These are phyloP conservation scores for Yamadazyma atmosphaerica DNA, from an alignment of 1,139 yeast species.

Conservation along the genomic window DNA sequence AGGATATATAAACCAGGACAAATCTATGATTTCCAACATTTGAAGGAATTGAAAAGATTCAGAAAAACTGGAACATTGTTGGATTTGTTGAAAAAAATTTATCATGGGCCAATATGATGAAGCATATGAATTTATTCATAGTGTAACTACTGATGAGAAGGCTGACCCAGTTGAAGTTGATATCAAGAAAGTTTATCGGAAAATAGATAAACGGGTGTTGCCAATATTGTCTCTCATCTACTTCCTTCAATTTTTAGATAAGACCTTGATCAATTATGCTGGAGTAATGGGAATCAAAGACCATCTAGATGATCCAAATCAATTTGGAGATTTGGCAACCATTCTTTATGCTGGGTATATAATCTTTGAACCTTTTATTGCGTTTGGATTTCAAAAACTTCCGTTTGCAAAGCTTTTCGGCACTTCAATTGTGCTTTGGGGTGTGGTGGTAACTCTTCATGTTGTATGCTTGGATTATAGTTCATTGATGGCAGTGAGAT, in stretches of 20 bases:
- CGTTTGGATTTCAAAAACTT: conserved; percentile 35
- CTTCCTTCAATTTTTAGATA: conserved; percentile 47
- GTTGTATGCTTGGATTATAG: conserved; percentile 38
- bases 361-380: conserved; percentile 46
- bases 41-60: too few species aligned
- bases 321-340: conserved; percentile 44
- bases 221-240: conserved; percentile 40
- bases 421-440: conserved; percentile 40
- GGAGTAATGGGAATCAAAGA: conserved; percentile 53
- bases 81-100: too few species aligned
- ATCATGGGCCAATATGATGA: conserved; percentile 16
- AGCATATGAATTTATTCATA: conserved; percentile 18
- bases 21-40: background rate
- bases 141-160: conserved; percentile 6
- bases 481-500: conserved; percentile 41
- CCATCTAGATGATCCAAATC: conserved; percentile 28
- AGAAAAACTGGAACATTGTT: too few species aligned
- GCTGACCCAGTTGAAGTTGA: conserved; percentile 7
- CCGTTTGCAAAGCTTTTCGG: conserved; percentile 43
- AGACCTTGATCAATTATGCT: conserved; percentile 44
- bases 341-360: conserved; percentile 48
- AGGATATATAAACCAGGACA: background rate
- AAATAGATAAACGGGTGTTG: conserved; percentile 31
- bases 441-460: conserved; percentile 36
- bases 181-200: conserved; percentile 17